Base-by-base conservation (phyloP, 2,329 filamentous ascomycete genomes). In the Sporothrix brunneoviolacea region DNA sequence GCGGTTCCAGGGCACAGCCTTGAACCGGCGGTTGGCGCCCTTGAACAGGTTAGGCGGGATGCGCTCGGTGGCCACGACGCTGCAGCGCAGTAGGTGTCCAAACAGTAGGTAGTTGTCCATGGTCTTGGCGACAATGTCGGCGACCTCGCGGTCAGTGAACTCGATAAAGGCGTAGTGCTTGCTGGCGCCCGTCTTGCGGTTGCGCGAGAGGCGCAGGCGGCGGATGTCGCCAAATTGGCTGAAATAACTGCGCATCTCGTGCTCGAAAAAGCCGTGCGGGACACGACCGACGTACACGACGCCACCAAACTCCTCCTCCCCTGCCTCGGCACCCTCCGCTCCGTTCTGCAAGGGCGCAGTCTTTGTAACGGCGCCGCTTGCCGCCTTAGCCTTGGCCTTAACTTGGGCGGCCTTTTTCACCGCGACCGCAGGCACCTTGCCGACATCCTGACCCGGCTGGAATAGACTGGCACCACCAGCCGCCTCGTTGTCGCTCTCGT, bases 51-150 rank as follows among this genome's bases (percentile, higher is more conserved):
- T 77, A 21, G 83, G 77, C 65, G 94, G 88, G 38, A 95, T 73
- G 63, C 91, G 83, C 54, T 87, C 88, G 51, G 81, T 72, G 4
- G 88, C 81, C 4, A 96, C 79, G 21, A 58, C 51, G 52, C 51
- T 48, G 69, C 91, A 91, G 69, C 94, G 91, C 59, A 98, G 75
- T 55, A 97, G 86, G 66, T 96, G 91, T 6, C 89, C 88, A 66
- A 95, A 97, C 63, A 98, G 78, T 35, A 97, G 81, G 69, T 98
- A 98, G 70, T 91, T 94, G 75, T 96, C 82, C 93, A 98, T 98
- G 19, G 93, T 95, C 71, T 90, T 88, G 44, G 88, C 85, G 27
- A 95, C 91, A 59, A 97, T 90, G 61, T 88, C 85, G 35, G 93
- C 91, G n/a, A 78, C 79, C 57, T 69, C 70, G 43, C 90, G 87